Percentiles rank a stretch among this genome's conserved stretches.
Evolutionary conservation across 306 rosid genomes (phyloP).

Genomic region (Vigna radiata): DNA sequence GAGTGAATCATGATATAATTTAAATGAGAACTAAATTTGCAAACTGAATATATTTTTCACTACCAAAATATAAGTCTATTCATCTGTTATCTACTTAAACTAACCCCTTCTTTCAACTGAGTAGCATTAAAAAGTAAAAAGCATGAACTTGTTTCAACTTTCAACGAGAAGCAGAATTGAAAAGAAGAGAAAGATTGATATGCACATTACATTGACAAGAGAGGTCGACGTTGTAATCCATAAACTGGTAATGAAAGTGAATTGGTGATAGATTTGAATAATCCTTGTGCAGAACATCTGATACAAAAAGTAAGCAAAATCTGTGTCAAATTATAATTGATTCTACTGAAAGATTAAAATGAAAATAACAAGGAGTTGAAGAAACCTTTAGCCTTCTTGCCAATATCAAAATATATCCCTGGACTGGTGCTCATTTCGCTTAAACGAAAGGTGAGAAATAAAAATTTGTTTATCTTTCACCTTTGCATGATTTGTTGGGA

Average conservation of each 20-base stretch:
- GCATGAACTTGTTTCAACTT: constrained; percentile 12
- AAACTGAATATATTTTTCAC: background rate
- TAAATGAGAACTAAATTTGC: background rate
- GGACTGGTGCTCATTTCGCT: constrained; percentile 57
- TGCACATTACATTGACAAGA: constrained; percentile 64
- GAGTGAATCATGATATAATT: constrained; percentile 1
- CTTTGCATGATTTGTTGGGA: constrained; percentile 45
- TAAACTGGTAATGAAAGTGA: constrained; percentile 53
- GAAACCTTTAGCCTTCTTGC: constrained; percentile 77
- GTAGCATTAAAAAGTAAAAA: background rate
- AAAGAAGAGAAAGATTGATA: constrained; percentile 2
- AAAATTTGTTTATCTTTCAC: constrained; percentile 32
- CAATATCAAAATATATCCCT: constrained; percentile 61
- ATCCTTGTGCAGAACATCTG: constrained; percentile 72
- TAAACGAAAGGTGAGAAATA: constrained; percentile 38
- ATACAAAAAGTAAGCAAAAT: constrained; percentile 36
- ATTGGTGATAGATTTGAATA: constrained; percentile 52
- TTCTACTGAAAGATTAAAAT: constrained; percentile 22
- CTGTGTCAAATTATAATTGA: constrained; percentile 17
- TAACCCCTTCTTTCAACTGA: constrained; percentile 17
- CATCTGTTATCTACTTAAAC: constrained; percentile 13
- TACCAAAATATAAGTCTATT: background rate
- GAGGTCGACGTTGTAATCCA: constrained; percentile 64
- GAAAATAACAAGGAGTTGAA: background rate
- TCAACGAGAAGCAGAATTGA: background rate